Conservation (phyloP, 2,329 filamentous ascomycete genomes). For the Cryphonectria parasitica region DNA sequence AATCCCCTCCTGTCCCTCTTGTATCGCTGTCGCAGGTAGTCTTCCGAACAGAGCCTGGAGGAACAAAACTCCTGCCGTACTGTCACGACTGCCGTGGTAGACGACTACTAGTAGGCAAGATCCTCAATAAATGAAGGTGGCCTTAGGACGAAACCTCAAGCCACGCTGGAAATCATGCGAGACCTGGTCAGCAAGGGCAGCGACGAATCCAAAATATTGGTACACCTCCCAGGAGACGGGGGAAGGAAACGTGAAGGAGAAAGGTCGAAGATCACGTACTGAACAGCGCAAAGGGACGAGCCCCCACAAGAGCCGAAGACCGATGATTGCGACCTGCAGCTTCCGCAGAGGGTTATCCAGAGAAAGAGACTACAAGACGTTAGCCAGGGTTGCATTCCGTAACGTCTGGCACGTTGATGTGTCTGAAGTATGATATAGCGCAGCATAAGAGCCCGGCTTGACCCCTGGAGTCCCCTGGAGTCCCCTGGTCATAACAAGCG, state of each 20-base stretch:
- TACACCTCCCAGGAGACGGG: neutral
- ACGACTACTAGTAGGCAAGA: neutral
- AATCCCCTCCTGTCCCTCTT: no score
- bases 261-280: neutral
- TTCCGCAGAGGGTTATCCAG: neutral
- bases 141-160: neutral
- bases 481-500: slow-evolving; percentile 15
- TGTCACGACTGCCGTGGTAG: neutral
- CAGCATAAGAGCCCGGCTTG: neutral
- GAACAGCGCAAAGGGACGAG: neutral
- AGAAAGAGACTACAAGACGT: neutral
- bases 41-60: neutral
- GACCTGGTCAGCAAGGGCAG: neutral
- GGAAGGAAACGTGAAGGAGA: neutral
- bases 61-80: neutral
- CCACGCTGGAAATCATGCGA: neutral
- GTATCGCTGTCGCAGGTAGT: neutral
- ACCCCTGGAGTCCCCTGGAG: slow-evolving; percentile 10
- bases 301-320: neutral
- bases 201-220: neutral
- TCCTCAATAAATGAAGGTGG: no score
- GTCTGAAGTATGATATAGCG: slow-evolving; percentile 11
- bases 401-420: slow-evolving; percentile 9
- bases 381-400: slow-evolving; percentile 17
- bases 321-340: neutral